Evolutionary conservation across 2,329 filamentous ascomycete genomes (phyloP).

Genomic region (Calonectria pauciramosa): DNA sequence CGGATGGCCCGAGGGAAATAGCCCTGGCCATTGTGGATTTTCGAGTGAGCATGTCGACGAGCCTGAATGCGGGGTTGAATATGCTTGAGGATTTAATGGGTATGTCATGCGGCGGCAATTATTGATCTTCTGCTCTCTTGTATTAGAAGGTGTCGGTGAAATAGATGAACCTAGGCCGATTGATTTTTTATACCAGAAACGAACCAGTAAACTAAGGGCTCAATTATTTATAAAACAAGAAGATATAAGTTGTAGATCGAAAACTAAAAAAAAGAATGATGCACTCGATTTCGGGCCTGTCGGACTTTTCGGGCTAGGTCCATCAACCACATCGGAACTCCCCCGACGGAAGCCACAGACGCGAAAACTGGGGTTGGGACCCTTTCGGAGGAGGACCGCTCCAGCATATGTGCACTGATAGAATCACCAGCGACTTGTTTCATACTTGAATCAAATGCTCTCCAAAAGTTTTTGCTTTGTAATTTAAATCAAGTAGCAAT

Average conservation of each 20-base stretch:
- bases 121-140: background rate
- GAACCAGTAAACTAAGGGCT: too few relatives aligned
- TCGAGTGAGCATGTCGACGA: slow-evolving; percentile 15
- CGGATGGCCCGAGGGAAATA: background rate
- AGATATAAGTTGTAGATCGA: background rate
- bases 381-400: background rate
- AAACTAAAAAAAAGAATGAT: background rate
- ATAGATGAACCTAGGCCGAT: too few relatives aligned
- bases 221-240: too few relatives aligned
- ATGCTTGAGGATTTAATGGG: background rate
- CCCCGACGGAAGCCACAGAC: background rate
- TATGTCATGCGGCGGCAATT: background rate
- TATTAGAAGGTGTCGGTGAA: background rate
- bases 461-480: too few relatives aligned
- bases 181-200: too few relatives aligned
- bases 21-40: background rate
- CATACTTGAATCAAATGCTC: background rate
- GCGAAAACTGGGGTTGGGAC: background rate
- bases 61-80: background rate
- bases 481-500: background rate
- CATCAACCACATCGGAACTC: background rate
- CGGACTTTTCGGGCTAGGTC: background rate
- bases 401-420: background rate
- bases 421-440: background rate
- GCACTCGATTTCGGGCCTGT: background rate